Conservation (phyloP, 2,329 filamentous ascomycete genomes). For the Ceratocystis smalleyi region DNA sequence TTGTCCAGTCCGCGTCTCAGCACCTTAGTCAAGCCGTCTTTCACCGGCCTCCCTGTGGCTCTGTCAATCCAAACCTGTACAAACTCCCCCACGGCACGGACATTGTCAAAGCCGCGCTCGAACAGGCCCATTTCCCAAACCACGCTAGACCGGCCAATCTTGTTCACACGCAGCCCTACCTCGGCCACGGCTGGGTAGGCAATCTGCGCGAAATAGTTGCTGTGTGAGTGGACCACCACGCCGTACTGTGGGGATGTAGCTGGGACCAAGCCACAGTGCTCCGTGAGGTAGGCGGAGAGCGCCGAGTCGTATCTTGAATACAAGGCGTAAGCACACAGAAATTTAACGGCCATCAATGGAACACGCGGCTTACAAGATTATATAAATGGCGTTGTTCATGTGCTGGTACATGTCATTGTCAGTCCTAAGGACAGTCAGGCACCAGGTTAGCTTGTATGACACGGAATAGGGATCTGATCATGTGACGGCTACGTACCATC, state of each 20-base stretch:
- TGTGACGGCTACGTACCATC: slow-evolving; percentile 49
- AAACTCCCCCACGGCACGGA: slow-evolving; percentile 74
- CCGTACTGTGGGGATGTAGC: slow-evolving; percentile 57
- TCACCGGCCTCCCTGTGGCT: slow-evolving; percentile 46
- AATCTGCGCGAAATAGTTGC: slow-evolving; percentile 69
- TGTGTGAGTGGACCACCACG: slow-evolving; percentile 71
- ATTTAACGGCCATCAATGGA: background rate
- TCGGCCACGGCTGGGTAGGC: slow-evolving; percentile 72
- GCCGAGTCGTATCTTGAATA: slow-evolving; percentile 61
- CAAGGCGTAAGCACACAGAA: slow-evolving; percentile 3
- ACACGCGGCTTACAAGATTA: slow-evolving; percentile 44
- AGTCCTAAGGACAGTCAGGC: slow-evolving; percentile 38
- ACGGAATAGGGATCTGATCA: background rate
- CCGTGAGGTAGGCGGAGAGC: slow-evolving; percentile 76
- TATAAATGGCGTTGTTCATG: slow-evolving; percentile 82
- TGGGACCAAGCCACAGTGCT: slow-evolving; percentile 59
- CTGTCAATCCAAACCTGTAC: slow-evolving; percentile 81
- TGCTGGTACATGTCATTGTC: slow-evolving; percentile 95
- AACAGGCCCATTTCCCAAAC: slow-evolving; percentile 85
- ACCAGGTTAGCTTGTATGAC: background rate
- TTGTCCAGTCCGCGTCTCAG: slow-evolving; percentile 45
- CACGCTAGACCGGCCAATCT: slow-evolving; percentile 72
- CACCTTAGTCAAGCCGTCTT: slow-evolving; percentile 44
- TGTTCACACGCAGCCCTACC: slow-evolving; percentile 65
- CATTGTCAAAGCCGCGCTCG: slow-evolving; percentile 52